A percentile compares a stretch with the other conserved stretches of the same genome.
These are phyloP conservation scores for Hyaloscypha finlandica DNA, from an alignment of 495 filamentous ascomycete genomes.

Conservation along the genomic window DNA sequence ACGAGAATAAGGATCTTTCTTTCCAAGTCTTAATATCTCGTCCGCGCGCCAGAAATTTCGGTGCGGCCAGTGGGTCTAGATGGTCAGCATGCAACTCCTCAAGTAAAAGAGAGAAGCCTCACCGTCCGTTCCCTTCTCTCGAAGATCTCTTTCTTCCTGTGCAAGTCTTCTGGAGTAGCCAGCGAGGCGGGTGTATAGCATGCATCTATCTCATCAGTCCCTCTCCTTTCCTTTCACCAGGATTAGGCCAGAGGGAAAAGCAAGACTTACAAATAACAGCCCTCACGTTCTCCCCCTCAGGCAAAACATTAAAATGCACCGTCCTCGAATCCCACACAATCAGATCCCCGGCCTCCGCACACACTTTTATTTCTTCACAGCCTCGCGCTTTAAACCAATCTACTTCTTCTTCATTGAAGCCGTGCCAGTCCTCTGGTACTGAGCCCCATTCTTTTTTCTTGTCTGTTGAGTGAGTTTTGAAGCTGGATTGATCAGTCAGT, in stretches of 20 bases:
- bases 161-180: slow-evolving; percentile 35
- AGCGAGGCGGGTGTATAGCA: slow-evolving; percentile 42
- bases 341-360: slow-evolving; percentile 44
- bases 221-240: neutral
- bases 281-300: slow-evolving; percentile 26
- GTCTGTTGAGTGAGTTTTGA: slow-evolving; percentile 24
- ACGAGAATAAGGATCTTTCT: slow-evolving; percentile 16
- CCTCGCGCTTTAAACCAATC: slow-evolving; percentile 39
- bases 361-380: slow-evolving; percentile 38
- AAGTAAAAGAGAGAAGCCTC: neutral
- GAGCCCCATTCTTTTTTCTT: slow-evolving; percentile 28
- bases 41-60: slow-evolving; percentile 30
- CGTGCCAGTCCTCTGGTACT: slow-evolving; percentile 33
- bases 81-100: neutral
- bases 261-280: slow-evolving; percentile 21
- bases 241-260: slow-evolving; percentile 7
- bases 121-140: slow-evolving; percentile 35
- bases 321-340: slow-evolving; percentile 47
- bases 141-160: slow-evolving; percentile 40
- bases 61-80: slow-evolving; percentile 47
- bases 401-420: slow-evolving; percentile 38
- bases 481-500: neutral
- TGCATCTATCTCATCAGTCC: slow-evolving; percentile 37
- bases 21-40: slow-evolving; percentile 14
- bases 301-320: slow-evolving; percentile 38